phyloP scores from a whole-genome alignment of 768 basidiomycete species.

The Leccinellum albellum region DNA sequence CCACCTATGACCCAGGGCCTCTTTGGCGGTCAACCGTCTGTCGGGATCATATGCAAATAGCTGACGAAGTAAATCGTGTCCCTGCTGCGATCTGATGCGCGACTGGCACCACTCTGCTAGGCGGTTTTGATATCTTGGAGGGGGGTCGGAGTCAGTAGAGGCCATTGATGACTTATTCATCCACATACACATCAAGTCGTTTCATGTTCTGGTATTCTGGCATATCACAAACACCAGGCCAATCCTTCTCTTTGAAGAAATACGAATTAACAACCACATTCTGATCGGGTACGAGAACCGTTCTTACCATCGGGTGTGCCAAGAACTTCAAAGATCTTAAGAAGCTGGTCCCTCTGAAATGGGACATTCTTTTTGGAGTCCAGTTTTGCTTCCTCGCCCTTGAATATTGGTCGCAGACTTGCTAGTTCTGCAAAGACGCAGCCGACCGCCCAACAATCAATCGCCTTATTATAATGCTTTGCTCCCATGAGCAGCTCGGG shows the following conservation, averaged over 20 bases:
- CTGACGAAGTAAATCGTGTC: conserved; percentile 79
- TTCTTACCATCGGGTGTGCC: conserved; percentile 77
- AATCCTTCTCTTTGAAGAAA: conserved; percentile 64
- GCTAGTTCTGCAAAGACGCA: conserved; percentile 97
- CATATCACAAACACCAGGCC: conserved; percentile 83
- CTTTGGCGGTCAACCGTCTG: conserved; percentile 74
- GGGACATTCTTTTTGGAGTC: conserved; percentile 97
- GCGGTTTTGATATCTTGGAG: conserved; percentile 51
- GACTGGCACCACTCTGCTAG: conserved; percentile 72
- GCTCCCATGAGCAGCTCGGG: conserved; percentile 95
- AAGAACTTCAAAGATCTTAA: conserved; percentile 94
- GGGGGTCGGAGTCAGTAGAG: conserved; percentile 12
- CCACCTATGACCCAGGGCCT: conserved; percentile 84
- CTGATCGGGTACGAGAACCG: neutral
- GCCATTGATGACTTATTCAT: neutral
- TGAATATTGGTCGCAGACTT: conserved; percentile 93
- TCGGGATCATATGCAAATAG: conserved; percentile 92
- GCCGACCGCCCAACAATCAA: conserved; percentile 97
- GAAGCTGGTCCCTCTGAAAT: conserved; percentile 91
- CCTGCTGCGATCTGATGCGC: conserved; percentile 56
- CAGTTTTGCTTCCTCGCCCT: conserved; percentile 97
- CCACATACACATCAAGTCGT: conserved; percentile 64
- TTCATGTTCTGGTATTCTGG: conserved; percentile 85
- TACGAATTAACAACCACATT: neutral
- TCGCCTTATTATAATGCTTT: conserved; percentile 94